A percentile compares a stretch with the other conserved stretches of the same genome.
Evolutionary conservation across 257 asterid genomes (phyloP).

Genomic region (Capsicum chinense): DNA sequence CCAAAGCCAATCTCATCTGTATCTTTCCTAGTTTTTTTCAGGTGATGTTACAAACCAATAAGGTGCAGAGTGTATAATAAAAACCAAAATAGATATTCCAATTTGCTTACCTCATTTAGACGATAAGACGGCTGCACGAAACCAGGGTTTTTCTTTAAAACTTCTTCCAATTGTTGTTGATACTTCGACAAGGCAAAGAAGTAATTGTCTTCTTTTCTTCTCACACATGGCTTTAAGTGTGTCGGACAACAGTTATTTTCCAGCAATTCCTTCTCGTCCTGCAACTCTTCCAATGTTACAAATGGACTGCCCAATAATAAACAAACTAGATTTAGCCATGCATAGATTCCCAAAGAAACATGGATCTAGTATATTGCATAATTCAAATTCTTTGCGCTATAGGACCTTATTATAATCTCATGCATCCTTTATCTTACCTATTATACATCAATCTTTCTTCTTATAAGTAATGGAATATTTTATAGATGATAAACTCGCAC

Average conservation of each 20-base stretch:
- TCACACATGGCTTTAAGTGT: constrained; percentile 87
- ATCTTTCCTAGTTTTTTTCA: neutral
- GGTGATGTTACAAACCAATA: neutral
- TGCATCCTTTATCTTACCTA: neutral
- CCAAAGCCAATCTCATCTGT: constrained; percentile 9
- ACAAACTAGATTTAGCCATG: constrained; percentile 29
- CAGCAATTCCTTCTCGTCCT: constrained; percentile 94
- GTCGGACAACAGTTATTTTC: constrained; percentile 84
- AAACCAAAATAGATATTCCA: constrained; percentile 4
- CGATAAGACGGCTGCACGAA: constrained; percentile 95
- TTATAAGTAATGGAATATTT: neutral
- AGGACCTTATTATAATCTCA: neutral
- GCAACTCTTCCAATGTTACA: constrained; percentile 37
- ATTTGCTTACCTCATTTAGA: constrained; percentile 71
- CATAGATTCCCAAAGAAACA: constrained; percentile 17
- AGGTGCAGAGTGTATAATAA: neutral
- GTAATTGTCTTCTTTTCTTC: constrained; percentile 91
- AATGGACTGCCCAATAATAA: constrained; percentile 26
- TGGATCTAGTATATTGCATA: constrained; percentile 5
- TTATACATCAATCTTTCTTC: constrained; percentile 3
- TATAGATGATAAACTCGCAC: neutral
- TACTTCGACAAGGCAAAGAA: constrained; percentile 96
- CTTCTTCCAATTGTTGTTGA: constrained; percentile 69
- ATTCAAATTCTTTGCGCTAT: neutral
- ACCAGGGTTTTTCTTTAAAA: constrained; percentile 65